These are phyloP conservation scores for Collybia nuda DNA, from an alignment of 768 basidiomycete genomes.

Conservation along the genomic window DNA sequence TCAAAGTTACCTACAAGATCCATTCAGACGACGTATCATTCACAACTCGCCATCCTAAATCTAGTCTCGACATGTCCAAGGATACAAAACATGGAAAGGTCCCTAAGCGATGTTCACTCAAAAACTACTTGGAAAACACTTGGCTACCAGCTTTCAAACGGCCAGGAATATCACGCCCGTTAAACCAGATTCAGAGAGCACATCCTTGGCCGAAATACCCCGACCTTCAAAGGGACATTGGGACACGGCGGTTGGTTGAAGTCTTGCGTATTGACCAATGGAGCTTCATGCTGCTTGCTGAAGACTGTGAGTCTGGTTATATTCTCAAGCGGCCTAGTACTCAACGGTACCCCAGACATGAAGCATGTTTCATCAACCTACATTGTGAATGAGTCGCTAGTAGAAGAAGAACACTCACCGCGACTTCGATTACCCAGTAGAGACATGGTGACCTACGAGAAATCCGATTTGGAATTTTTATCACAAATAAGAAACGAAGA, in stretches of 20 bases:
- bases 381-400: slow-evolving; percentile 4
- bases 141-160: slow-evolving; percentile 12
- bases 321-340: neutral
- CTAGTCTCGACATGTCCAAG: neutral
- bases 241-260: slow-evolving; percentile 4
- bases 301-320: slow-evolving; percentile 1
- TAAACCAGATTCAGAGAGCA: slow-evolving; percentile 5
- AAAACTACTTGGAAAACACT: slow-evolving; percentile 9
- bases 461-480: slow-evolving; percentile 11
- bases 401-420: slow-evolving; percentile 8
- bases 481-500: slow-evolving; percentile 19
- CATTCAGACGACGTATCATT: too few species aligned
- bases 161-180: slow-evolving; percentile 1
- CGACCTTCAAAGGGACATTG: slow-evolving; percentile 12
- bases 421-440: slow-evolving; percentile 14
- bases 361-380: neutral
- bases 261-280: slow-evolving; percentile 5
- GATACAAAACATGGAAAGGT: neutral
- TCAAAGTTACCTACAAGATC: too few species aligned
- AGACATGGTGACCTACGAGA: slow-evolving; percentile 12
- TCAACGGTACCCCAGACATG: neutral
- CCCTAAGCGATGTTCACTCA: slow-evolving; percentile 3
- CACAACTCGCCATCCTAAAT: too few species aligned
- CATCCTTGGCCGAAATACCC: slow-evolving; percentile 14
- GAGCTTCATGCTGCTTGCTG: slow-evolving; percentile 4